phyloP scores from a whole-genome alignment of 2,329 filamentous ascomycete genomes.

The Trichoderma asperellum region DNA sequence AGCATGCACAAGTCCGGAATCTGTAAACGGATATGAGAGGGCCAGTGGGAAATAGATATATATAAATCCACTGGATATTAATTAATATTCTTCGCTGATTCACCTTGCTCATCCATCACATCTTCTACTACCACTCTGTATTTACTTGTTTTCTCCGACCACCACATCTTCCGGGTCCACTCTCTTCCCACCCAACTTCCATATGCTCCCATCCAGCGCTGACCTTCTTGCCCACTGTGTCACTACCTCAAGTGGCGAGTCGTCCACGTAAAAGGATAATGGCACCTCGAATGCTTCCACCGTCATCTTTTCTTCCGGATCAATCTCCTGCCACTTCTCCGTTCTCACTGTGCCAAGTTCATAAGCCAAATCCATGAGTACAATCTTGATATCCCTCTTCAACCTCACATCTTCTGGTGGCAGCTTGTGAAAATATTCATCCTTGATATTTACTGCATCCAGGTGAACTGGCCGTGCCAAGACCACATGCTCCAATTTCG shows the following conservation, averaged over 20 bases:
- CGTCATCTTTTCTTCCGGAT: constrained; percentile 44
- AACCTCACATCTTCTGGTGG: constrained; percentile 38
- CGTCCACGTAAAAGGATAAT: constrained; percentile 46
- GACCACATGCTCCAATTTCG: constrained; percentile 47
- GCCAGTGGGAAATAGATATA: too few species aligned
- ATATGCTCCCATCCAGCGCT: constrained; percentile 48
- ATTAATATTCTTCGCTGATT: background rate
- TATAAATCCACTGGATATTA: background rate
- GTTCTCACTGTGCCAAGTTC: constrained; percentile 36
- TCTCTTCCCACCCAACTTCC: constrained; percentile 40
- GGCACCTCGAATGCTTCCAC: constrained; percentile 48
- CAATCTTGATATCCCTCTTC: constrained; percentile 38
- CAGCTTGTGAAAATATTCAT: constrained; percentile 46
- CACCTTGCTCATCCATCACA: background rate
- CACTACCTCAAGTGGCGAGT: constrained; percentile 39
- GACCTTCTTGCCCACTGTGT: constrained; percentile 47
- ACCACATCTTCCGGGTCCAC: constrained; percentile 7
- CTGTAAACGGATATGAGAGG: too few species aligned
- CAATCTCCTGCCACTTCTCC: constrained; percentile 41
- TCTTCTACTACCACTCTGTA: background rate
- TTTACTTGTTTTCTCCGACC: background rate
- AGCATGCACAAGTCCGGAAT: too few species aligned
- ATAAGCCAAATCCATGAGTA: constrained; percentile 40
- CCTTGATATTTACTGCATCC: constrained; percentile 44
- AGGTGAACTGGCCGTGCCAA: constrained; percentile 46